Evolutionary conservation across 2,329 filamentous ascomycete genomes (phyloP).

Genomic region (Colletotrichum tropicale): DNA sequence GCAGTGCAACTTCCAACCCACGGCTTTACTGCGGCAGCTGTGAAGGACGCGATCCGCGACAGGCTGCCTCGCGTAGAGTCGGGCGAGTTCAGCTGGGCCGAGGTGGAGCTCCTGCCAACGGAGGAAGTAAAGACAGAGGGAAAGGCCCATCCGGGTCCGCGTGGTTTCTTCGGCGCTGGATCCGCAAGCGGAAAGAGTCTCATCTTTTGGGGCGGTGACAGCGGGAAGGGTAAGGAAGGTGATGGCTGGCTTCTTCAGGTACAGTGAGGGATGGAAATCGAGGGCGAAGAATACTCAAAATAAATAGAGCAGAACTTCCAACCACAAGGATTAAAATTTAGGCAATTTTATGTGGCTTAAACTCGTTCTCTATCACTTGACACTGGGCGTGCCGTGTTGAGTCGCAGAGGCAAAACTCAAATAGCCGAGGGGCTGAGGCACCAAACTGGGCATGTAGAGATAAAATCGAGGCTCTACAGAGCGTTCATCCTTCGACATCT

Average conservation of each 20-base stretch:
- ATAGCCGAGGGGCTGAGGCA: neutral
- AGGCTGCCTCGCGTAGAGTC: conserved; percentile 47
- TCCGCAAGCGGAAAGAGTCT: conserved; percentile 49
- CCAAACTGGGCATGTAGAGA: neutral
- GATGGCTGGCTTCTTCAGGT: conserved; percentile 43
- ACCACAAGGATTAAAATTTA: neutral
- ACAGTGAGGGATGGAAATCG: neutral
- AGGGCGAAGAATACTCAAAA: neutral
- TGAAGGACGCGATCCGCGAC: conserved; percentile 53
- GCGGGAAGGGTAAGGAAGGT: conserved; percentile 40
- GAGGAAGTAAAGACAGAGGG: conserved; percentile 46
- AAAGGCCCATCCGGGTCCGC: conserved; percentile 42
- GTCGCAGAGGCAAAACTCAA: neutral
- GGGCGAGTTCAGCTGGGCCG: conserved; percentile 53
- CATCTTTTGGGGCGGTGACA: conserved; percentile 58
- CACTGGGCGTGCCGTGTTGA: neutral
- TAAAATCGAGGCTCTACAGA: neutral
- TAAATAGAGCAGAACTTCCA: neutral
- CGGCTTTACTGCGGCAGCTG: conserved; percentile 46
- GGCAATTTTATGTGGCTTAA: neutral
- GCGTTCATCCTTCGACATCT: neutral
- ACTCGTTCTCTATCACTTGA: neutral
- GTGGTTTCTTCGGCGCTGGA: conserved; percentile 42
- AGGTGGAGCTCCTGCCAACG: conserved; percentile 50
- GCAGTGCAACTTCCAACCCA: conserved; percentile 55